Evolutionary conservation across 1,284 basidiomycete species (phyloP).

Genomic region (Cryptococcus sp.): DNA sequence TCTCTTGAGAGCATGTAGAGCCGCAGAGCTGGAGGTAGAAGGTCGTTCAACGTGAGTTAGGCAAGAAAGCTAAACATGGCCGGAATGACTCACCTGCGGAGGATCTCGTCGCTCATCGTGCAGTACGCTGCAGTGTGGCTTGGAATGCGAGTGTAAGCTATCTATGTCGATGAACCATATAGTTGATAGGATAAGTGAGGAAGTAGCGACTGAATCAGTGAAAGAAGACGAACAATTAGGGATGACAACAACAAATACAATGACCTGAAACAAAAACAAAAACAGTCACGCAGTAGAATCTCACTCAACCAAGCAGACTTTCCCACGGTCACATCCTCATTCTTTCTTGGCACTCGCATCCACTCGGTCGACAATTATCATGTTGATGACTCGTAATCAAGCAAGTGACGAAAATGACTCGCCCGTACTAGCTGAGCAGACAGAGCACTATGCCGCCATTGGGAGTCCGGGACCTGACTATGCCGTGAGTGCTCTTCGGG

Average conservation of each 20-base stretch:
- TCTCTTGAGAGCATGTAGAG: conserved; percentile 46
- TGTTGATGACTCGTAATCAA: no score
- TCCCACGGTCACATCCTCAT: conserved; percentile 18
- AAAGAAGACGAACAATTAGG: no score
- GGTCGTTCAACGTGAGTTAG: conserved; percentile 12
- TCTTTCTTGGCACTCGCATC: no score
- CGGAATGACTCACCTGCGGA: conserved; percentile 29
- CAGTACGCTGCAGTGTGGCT: neutral
- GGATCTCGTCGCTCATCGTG: conserved; percentile 31
- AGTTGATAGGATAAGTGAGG: neutral
- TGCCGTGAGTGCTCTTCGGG: conserved; percentile 30
- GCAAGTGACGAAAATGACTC: neutral
- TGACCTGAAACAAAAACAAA: conserved; percentile 7
- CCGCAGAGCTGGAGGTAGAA: conserved; percentile 36
- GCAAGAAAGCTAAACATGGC: neutral
- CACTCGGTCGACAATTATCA: no score
- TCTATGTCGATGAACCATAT: neutral
- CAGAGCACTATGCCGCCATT: conserved; percentile 28
- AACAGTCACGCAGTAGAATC: conserved; percentile 16
- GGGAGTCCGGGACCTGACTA: conserved; percentile 28
- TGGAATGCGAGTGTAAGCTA: neutral
- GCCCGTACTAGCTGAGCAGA: no score
- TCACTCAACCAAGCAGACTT: conserved; percentile 13
- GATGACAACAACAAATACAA: no score
- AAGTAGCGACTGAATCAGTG: neutral